Evolutionary conservation across 2,329 filamentous ascomycete genomes (phyloP).

Genomic region (Cadophora gregata): DNA sequence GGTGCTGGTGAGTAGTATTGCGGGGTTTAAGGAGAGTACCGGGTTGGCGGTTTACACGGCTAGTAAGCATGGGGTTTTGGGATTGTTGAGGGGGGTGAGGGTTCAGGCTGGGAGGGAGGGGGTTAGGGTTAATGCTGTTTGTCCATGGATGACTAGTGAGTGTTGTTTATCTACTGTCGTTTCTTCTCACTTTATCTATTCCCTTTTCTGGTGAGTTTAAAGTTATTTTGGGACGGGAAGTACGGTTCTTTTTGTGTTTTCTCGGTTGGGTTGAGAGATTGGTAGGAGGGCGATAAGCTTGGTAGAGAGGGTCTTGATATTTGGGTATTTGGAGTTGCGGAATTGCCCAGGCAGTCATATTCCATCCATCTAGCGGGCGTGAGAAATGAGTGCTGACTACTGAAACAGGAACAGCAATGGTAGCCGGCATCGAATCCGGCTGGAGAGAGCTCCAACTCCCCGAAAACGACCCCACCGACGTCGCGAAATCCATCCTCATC

Average conservation of each 20-base stretch:
- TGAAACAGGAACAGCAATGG: conserved; percentile 28
- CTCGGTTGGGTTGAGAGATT: neutral
- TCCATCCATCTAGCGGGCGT: too few species aligned
- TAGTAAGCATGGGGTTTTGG: conserved; percentile 33
- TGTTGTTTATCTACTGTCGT: too few species aligned
- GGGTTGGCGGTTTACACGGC: conserved; percentile 32
- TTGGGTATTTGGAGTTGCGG: too few species aligned
- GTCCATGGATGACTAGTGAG: conserved; percentile 37
- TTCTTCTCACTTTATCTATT: neutral
- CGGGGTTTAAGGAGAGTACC: conserved; percentile 30
- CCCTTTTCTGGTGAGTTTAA: neutral
- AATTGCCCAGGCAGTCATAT: too few species aligned
- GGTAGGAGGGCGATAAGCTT: too few species aligned
- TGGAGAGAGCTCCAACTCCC: conserved; percentile 21
- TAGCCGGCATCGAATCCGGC: conserved; percentile 28
- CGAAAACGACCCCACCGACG: conserved; percentile 21
- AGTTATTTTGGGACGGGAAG: neutral
- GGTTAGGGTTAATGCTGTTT: conserved; percentile 37
- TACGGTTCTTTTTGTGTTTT: neutral
- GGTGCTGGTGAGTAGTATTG: conserved; percentile 26
- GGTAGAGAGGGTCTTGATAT: too few species aligned
- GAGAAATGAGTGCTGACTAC: too few species aligned
- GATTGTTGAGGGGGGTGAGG: conserved; percentile 32
- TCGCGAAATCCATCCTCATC: conserved; percentile 19
- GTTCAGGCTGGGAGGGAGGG: conserved; percentile 24